Base-by-base conservation (phyloP, 148 eudicot genomes). In the Chenopodium quinoa region DNA sequence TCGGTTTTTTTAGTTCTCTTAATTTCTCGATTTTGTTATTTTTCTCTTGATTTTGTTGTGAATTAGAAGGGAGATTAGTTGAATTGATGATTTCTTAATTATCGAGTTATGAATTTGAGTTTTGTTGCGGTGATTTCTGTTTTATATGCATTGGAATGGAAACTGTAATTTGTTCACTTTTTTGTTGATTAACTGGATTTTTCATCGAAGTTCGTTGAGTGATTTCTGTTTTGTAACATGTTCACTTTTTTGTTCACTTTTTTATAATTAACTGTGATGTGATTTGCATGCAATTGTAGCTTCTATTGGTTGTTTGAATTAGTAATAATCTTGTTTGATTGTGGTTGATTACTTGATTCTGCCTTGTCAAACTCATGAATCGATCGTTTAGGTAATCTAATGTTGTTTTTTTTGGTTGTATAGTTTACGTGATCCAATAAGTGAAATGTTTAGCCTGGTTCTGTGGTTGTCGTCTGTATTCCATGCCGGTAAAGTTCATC, bases 231-330 rank as follows among this genome's bases (percentile, higher is more conserved):
- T n/a, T n/a, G n/a, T n/a, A n/a, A n/a, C n/a, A n/a, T n/a, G n/a
- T n/a, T n/a, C n/a, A n/a, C n/a, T n/a, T n/a, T n/a, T n/a, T n/a
- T n/a, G n/a, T n/a, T n/a, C n/a, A n/a, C n/a, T n/a, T n/a, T n/a
- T n/a, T n/a, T n/a, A n/a, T n/a, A n/a, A n/a, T n/a, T n/a, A n/a
- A n/a, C n/a, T 19, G 11, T 14, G 60, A 40, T 40, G 71, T 46
- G n/a, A 12, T 7, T 54, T 79, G 82, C 82, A 37, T 80, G 82
- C 27, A 34, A 58, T 14, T 72, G 4, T 27, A 58, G 19, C 14
- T 16, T 56, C 2, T 29, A 58, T 29, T 75, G 32, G 13, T 72
- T n/a, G 29, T 19, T 20, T 65, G 11, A 19, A n/a, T 4, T 50
- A 48, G 62, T 13, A 47, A 1, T 34, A 48, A 48, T 13, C 4